phyloP scores from a whole-genome alignment of 2,329 filamentous ascomycete genomes.

The Alternaria arbusti region DNA sequence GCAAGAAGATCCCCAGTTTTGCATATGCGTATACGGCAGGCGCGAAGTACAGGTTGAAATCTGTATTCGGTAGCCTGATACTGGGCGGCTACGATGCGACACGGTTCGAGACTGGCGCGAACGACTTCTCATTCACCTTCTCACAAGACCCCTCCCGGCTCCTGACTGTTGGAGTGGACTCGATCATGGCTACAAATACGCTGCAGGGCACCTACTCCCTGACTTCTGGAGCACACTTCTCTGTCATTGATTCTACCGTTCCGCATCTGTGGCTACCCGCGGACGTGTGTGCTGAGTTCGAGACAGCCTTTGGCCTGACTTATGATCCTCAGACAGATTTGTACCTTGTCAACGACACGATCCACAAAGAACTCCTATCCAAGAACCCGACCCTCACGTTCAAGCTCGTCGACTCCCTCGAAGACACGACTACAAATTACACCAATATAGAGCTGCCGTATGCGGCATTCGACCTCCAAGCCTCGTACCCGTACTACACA shows the following conservation, averaged over 20 bases:
- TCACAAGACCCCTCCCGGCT: conserved; percentile 39
- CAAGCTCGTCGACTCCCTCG: conserved; percentile 41
- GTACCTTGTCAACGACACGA: conserved; percentile 49
- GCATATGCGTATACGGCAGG: conserved; percentile 48
- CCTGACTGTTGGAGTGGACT: conserved; percentile 43
- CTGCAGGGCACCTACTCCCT: conserved; percentile 44
- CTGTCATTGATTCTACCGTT: conserved; percentile 51
- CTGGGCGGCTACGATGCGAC: conserved; percentile 53
- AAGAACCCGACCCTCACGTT: conserved; percentile 48
- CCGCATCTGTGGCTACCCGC: conserved; percentile 51
- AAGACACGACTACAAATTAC: conserved; percentile 41
- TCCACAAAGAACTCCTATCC: conserved; percentile 39
- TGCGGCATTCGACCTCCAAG: conserved; percentile 55
- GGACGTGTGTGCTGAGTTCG: conserved; percentile 50
- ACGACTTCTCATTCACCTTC: conserved; percentile 42
- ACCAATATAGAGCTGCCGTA: conserved; percentile 56
- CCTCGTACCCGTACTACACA: conserved; percentile 61
- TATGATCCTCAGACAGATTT: conserved; percentile 47
- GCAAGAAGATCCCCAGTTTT: conserved; percentile 41
- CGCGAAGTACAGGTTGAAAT: conserved; percentile 42
- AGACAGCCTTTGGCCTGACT: conserved; percentile 47
- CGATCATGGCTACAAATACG: conserved; percentile 40
- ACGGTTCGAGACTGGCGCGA: conserved; percentile 40
- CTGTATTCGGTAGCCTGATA: conserved; percentile 45
- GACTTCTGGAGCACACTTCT: conserved; percentile 38